Conservation (phyloP, 768 basidiomycete species). For the Tricholoma furcatifolium region DNA sequence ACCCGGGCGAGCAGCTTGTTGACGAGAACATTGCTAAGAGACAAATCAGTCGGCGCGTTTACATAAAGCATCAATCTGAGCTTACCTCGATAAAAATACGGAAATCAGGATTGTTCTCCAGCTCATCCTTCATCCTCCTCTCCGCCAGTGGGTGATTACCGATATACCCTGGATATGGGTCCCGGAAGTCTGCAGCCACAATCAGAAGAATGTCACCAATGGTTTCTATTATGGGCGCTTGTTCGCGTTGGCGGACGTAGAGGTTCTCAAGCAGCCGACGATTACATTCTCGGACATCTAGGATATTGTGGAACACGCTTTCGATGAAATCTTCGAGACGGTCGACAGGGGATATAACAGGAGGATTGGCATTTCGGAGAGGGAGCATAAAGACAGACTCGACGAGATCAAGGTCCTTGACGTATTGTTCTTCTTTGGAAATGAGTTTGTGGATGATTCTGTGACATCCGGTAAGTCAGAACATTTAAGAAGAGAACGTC, state of each 20-base stretch:
- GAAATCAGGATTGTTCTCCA: slow-evolving; percentile 80
- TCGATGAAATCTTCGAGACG: slow-evolving; percentile 81
- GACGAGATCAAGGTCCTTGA: slow-evolving; percentile 82
- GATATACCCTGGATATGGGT: slow-evolving; percentile 83
- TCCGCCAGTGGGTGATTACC: slow-evolving; percentile 86
- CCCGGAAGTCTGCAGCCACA: slow-evolving; percentile 83
- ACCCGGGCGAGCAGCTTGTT: slow-evolving; percentile 37
- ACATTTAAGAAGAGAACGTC: neutral
- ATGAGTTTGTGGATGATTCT: slow-evolving; percentile 89
- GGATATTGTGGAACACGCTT: slow-evolving; percentile 85
- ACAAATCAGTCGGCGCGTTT: neutral
- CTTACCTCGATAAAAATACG: slow-evolving; percentile 83
- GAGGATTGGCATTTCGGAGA: slow-evolving; percentile 42
- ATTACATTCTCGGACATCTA: slow-evolving; percentile 81
- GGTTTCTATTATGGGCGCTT: slow-evolving; percentile 75
- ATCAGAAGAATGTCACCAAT: slow-evolving; percentile 90
- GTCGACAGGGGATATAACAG: slow-evolving; percentile 43
- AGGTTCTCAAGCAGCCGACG: slow-evolving; percentile 79
- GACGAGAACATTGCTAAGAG: slow-evolving; percentile 43
- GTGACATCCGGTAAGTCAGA: neutral
- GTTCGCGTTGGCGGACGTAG: slow-evolving; percentile 83
- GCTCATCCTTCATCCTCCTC: slow-evolving; percentile 82
- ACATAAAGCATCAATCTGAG: neutral
- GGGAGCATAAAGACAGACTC: slow-evolving; percentile 64
- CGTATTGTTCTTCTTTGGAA: slow-evolving; percentile 85